These are phyloP conservation scores for Ceratobasidium sp. DNA, from an alignment of 1,284 basidiomycete species.

Conservation along the genomic window DNA sequence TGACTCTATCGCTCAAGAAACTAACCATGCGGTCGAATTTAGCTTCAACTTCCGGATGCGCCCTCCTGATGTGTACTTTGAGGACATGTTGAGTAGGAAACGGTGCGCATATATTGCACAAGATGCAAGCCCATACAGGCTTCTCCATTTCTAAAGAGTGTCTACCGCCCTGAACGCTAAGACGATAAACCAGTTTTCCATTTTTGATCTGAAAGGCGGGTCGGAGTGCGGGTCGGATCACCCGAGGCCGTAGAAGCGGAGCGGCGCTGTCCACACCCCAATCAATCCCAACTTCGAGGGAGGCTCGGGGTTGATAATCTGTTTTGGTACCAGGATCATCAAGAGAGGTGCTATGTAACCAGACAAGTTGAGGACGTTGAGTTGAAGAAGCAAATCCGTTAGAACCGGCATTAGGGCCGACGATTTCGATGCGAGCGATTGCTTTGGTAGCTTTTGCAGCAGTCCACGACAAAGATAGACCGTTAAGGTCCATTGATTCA, in stretches of 20 bases:
- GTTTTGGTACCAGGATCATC: background rate
- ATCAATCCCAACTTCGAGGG: background rate
- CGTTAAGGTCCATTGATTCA: background rate
- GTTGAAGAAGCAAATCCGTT: background rate
- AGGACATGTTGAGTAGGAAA: slow-evolving; percentile 22
- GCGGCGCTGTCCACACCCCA: slow-evolving; percentile 32
- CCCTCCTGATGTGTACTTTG: slow-evolving; percentile 14
- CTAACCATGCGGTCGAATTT: slow-evolving; percentile 3
- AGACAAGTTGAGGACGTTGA: background rate
- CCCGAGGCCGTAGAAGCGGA: background rate
- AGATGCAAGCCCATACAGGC: slow-evolving; percentile 13
- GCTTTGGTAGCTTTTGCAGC: background rate
- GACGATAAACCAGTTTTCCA: background rate
- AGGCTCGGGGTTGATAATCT: slow-evolving; percentile 12
- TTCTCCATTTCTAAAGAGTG: background rate
- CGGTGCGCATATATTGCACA: slow-evolving; percentile 34
- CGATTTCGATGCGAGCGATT: slow-evolving; percentile 16
- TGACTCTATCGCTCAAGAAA: background rate
- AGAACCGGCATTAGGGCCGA: slow-evolving; percentile 13
- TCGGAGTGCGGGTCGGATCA: background rate
- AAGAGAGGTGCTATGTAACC: background rate
- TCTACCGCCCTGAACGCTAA: slow-evolving; percentile 9
- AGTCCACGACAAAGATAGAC: background rate
- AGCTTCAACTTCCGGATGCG: slow-evolving; percentile 10
- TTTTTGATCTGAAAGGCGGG: background rate